Percentiles rank a stretch among this genome's conserved stretches.
phyloP scores from a whole-genome alignment of 192 early-diverging fungal genomes.

The Rhizoclosmatium sp. region DNA sequence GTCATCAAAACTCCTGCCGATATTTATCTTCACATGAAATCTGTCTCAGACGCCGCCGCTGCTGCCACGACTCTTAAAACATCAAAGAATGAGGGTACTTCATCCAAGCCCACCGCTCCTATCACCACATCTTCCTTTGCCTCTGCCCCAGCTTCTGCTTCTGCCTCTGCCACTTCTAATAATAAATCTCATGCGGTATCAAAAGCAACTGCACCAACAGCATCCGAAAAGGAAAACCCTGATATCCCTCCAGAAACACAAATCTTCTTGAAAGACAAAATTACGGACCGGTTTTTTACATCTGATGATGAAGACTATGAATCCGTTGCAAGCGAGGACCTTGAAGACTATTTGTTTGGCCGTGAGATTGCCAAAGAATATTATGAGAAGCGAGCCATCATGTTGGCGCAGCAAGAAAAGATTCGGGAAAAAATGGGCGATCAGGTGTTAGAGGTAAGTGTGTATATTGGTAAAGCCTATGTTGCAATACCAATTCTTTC shows the following conservation, averaged over 20 bases:
- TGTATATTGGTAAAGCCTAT: neutral
- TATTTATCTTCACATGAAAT: slow-evolving; percentile 49
- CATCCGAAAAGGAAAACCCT: neutral
- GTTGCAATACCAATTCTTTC: neutral
- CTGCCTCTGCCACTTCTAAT: neutral
- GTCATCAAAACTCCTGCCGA: slow-evolving; percentile 45
- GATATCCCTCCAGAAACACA: neutral
- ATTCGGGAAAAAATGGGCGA: slow-evolving; percentile 27
- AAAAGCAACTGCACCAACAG: neutral
- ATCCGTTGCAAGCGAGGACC: slow-evolving; percentile 34
- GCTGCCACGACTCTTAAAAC: neutral
- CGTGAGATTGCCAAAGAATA: slow-evolving; percentile 49
- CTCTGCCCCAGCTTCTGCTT: neutral
- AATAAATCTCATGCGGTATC: too few relatives aligned
- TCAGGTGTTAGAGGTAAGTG: slow-evolving; percentile 27
- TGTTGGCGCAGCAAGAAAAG: slow-evolving; percentile 42
- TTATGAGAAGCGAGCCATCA: slow-evolving; percentile 29
- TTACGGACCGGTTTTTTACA: slow-evolving; percentile 2
- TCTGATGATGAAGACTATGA: slow-evolving; percentile 36
- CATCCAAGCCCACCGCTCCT: too few relatives aligned
- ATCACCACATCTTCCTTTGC: neutral
- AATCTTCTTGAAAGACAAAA: slow-evolving; percentile 19
- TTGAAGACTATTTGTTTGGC: slow-evolving; percentile 54
- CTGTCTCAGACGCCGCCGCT: slow-evolving; percentile 12
- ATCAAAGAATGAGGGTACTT: neutral